Base-by-base conservation (phyloP, 495 filamentous ascomycete species). In the Lophiotrema nucula region DNA sequence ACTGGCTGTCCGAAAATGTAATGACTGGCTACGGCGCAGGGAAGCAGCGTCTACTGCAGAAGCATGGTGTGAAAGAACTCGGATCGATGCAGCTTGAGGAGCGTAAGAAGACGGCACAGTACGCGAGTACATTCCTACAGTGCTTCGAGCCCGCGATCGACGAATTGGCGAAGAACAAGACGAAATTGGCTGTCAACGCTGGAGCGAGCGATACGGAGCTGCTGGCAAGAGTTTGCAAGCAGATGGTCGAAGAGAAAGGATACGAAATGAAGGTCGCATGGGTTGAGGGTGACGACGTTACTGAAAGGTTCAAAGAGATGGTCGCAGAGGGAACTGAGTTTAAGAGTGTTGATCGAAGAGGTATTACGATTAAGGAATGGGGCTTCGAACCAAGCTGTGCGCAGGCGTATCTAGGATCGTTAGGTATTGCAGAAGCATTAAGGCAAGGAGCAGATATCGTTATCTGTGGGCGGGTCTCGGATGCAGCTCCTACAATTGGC, bases 241-340 rank as follows among this genome's bases (percentile, higher is more conserved):
- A 54, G 38, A 33, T 19, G 28, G 38, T 24, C 25, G 15, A 53
- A 11, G 52, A 49, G 19, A 31, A 23, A n/a, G 63, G 46, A 15
- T 47, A 33, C 19, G 48, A 64, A 37, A 13, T 56, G 3, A 63
- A 56, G 44, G 59, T 67, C 4, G 53, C 64, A 41, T 67, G 64
- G 64, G 57, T 67, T n/a, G 64, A 67, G 52, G 64, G 64, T 23
- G 60, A 67, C 39, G 64, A 67, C 26, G 55, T 56, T 35, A 60
- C 56, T 1, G 56, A 48, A 12, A 28, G 47, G n/a, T 51, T 67
- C 4, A 39, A 46, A 23, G 49, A 16, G 31, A 12, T 64, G 23
- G 37, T 56, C 16, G 19, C 54, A 12, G 15, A 64, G 15, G 64
- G 60, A 16, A 53, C 64, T 21, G 50, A 43, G 8, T 58, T 62